Conservation (phyloP, 805 yeast genomes). For the Starmerella floricola region DNA sequence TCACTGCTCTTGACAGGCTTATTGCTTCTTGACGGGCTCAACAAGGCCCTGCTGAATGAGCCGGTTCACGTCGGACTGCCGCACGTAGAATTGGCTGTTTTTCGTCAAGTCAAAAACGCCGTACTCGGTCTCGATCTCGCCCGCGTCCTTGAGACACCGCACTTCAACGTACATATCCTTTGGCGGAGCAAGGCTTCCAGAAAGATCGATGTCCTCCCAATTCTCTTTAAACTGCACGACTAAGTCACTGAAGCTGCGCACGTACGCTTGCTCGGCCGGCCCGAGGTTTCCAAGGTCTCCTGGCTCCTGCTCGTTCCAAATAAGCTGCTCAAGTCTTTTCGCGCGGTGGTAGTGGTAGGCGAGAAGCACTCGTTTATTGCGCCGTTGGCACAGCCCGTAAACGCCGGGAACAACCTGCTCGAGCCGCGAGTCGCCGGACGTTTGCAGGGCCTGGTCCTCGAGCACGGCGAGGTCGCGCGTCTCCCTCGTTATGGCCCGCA, state of each 20-base stretch:
- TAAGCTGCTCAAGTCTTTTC: conserved; percentile 48
- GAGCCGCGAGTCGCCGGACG: conserved; percentile 28
- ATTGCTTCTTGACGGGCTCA: conserved; percentile 45
- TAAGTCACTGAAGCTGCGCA: conserved; percentile 55
- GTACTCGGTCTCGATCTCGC: conserved; percentile 93
- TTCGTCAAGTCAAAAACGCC: conserved; percentile 84
- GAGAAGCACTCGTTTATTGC: conserved; percentile 80
- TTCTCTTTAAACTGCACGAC: conserved; percentile 65
- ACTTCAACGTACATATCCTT: conserved; percentile 86
- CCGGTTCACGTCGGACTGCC: conserved; percentile 89
- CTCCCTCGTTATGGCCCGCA: conserved; percentile 61
- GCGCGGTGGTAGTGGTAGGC: conserved; percentile 73
- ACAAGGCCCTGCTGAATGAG: conserved; percentile 87
- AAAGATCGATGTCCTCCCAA: conserved; percentile 70
- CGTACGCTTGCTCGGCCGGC: conserved; percentile 69
- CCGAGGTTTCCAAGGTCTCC: conserved; percentile 40
- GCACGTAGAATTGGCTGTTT: conserved; percentile 85
- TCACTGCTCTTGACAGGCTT: not conserved
- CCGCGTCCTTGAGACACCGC: conserved; percentile 84
- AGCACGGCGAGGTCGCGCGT: conserved; percentile 32
- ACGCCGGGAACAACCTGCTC: conserved; percentile 39
- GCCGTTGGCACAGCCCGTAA: conserved; percentile 60
- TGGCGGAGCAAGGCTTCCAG: conserved; percentile 87
- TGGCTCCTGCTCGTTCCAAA: conserved; percentile 45
- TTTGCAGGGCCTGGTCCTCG: conserved; percentile 49